A percentile compares a stretch with the other conserved stretches of the same genome.
These are phyloP conservation scores for Elongisporangium senticosum DNA, from an alignment of 352 stramenopile genomes.

Conservation along the genomic window DNA sequence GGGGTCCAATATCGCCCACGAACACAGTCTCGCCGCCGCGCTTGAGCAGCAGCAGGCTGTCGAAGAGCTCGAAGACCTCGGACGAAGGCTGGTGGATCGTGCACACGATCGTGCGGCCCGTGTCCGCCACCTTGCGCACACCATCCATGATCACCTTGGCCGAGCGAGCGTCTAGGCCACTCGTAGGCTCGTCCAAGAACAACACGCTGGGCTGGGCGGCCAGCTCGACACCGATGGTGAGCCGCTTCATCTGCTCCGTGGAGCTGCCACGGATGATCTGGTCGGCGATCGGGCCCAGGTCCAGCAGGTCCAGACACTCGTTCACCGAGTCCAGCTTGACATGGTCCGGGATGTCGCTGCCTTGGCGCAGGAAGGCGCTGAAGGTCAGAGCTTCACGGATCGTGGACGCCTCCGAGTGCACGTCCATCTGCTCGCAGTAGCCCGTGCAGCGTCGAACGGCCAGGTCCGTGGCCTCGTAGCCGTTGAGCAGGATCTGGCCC, in stretches of 20 bases:
- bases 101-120: slow-evolving; percentile 65
- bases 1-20: slow-evolving; percentile 41
- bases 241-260: slow-evolving; percentile 34
- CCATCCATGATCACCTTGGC: slow-evolving; percentile 69
- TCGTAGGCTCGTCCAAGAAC: slow-evolving; percentile 70
- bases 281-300: slow-evolving; percentile 29
- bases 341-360: slow-evolving; percentile 22
- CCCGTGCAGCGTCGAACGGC: slow-evolving; percentile 34
- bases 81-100: slow-evolving; percentile 86
- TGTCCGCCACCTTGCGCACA: slow-evolving; percentile 58
- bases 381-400: slow-evolving; percentile 86
- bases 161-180: slow-evolving; percentile 66
- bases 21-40: slow-evolving; percentile 42
- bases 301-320: slow-evolving; percentile 25
- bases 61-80: slow-evolving; percentile 83
- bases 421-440: slow-evolving; percentile 81
- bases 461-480: slow-evolving; percentile 30
- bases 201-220: slow-evolving; percentile 70
- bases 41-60: slow-evolving; percentile 77
- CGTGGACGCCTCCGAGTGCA: slow-evolving; percentile 80
- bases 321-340: slow-evolving; percentile 31
- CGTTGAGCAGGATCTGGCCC: slow-evolving; percentile 52
- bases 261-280: slow-evolving; percentile 27
- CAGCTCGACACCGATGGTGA: slow-evolving; percentile 46
- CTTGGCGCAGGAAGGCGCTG: slow-evolving; percentile 65